A percentile compares a stretch with the other conserved stretches of the same genome.
Conservation (phyloP, 2,329 filamentous ascomycete genomes). For the Verruconis gallopava region DNA sequence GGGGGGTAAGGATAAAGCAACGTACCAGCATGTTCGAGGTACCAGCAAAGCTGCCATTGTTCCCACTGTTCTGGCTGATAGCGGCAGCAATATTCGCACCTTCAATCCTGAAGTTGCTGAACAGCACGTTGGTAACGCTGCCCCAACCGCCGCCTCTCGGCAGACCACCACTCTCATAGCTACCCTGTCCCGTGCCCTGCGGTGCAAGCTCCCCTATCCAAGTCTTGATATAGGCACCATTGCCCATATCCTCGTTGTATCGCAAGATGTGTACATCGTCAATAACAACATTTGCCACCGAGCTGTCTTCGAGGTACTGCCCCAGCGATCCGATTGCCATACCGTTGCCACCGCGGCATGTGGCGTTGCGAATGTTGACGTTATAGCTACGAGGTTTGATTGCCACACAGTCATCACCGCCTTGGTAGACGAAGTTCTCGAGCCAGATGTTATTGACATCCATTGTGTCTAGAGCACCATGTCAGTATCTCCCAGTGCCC, state of each 20-base stretch:
- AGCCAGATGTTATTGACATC: slow-evolving; percentile 38
- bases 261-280: slow-evolving; percentile 33
- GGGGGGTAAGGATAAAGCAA: too few species aligned
- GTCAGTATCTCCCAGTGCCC: background rate
- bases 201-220: slow-evolving; percentile 38
- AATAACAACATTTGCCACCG: slow-evolving; percentile 36
- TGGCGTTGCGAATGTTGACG: slow-evolving; percentile 38
- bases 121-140: slow-evolving; percentile 36
- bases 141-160: slow-evolving; percentile 43
- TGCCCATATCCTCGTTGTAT: slow-evolving; percentile 35
- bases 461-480: slow-evolving; percentile 35
- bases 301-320: slow-evolving; percentile 42
- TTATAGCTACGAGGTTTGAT: slow-evolving; percentile 52
- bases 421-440: slow-evolving; percentile 40
- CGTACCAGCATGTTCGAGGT: slow-evolving; percentile 42
- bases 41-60: slow-evolving; percentile 36
- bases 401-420: slow-evolving; percentile 48
- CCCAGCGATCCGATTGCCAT: slow-evolving; percentile 40
- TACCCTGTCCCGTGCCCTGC: slow-evolving; percentile 24
- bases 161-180: slow-evolving; percentile 38
- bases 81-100: slow-evolving; percentile 31
- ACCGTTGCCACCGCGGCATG: slow-evolving; percentile 42
- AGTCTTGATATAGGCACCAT: slow-evolving; percentile 43
- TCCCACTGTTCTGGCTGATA: slow-evolving; percentile 37
- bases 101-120: slow-evolving; percentile 38